Evolutionary conservation across 208 protist species (phyloP).

Genomic region (Acanthamoeba castellanii): DNA sequence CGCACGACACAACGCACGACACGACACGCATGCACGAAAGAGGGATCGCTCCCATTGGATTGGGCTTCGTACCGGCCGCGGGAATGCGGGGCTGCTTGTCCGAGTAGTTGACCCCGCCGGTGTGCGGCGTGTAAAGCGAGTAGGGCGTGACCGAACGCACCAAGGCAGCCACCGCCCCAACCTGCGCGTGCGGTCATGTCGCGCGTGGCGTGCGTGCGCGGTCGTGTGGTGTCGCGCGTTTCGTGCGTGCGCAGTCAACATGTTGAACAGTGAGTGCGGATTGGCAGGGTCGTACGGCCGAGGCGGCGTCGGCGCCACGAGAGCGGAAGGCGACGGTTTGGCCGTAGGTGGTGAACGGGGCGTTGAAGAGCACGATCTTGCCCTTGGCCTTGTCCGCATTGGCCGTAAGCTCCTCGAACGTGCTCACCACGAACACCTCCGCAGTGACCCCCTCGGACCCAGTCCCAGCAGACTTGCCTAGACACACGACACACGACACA

Average conservation of each 20-base stretch:
- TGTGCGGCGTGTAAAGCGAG: constrained; percentile 53
- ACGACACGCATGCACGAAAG: neutral
- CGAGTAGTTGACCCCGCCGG: constrained; percentile 19
- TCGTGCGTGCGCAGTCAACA: neutral
- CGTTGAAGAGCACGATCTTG: constrained; percentile 68
- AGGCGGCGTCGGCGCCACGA: neutral
- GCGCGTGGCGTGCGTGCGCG: no score
- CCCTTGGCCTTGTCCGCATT: constrained; percentile 32
- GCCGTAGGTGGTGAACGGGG: constrained; percentile 38
- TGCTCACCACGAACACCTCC: constrained; percentile 42
- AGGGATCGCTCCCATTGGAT: neutral
- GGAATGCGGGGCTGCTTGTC: neutral
- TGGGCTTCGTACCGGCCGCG: neutral
- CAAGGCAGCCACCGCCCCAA: neutral
- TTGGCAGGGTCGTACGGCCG: neutral
- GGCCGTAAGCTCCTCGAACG: constrained; percentile 9
- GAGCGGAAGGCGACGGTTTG: constrained; percentile 37
- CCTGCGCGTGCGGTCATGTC: neutral
- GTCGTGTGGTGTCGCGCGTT: neutral
- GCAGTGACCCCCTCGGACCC: constrained; percentile 46
- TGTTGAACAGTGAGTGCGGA: neutral
- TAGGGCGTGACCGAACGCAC: constrained; percentile 55
- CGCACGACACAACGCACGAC: neutral
- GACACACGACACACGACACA: neutral
- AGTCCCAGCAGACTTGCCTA: constrained; percentile 11